A percentile compares a stretch with the other conserved stretches of the same genome.
These are phyloP conservation scores for Saprolegnia parasitica DNA, from an alignment of 352 stramenopile genomes.

Conservation along the genomic window DNA sequence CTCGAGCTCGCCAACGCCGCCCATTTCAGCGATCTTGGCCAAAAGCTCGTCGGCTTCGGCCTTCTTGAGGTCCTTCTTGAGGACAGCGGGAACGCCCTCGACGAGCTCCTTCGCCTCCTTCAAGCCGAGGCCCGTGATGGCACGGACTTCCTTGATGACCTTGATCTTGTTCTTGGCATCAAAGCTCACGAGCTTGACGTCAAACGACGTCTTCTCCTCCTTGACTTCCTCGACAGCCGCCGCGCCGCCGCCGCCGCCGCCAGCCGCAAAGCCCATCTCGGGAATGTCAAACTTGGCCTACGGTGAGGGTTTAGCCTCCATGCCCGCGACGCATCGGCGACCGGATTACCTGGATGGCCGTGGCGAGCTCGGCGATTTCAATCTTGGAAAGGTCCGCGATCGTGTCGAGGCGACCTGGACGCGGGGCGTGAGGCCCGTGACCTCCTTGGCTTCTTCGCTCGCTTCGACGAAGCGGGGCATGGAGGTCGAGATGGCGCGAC, in stretches of 20 bases:
- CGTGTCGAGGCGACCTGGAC: constrained; percentile 79
- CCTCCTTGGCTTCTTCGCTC: constrained; percentile 18
- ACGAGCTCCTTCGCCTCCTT: constrained; percentile 97
- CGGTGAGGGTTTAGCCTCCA: background rate
- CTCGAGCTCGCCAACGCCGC: constrained; percentile 5
- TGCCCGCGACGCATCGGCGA: background rate
- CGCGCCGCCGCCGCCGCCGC: constrained; percentile 43
- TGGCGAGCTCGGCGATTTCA: constrained; percentile 81
- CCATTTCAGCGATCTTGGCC: constrained; percentile 35
- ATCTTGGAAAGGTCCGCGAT: constrained; percentile 85
- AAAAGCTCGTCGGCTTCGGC: constrained; percentile 88
- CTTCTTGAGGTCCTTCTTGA: constrained; percentile 96
- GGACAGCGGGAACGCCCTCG: constrained; percentile 86
- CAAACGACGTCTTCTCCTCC: constrained; percentile 92
- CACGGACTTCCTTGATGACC: constrained; percentile 96
- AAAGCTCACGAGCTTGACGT: constrained; percentile 93
- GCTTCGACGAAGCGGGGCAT: constrained; percentile 26
- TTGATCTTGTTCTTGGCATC: constrained; percentile 97
- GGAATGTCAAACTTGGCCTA: constrained; percentile 84
- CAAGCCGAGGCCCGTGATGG: constrained; percentile 90
- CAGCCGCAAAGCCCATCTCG: constrained; percentile 71
- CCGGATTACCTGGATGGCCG: constrained; percentile 63
- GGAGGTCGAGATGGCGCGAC: constrained; percentile 25
- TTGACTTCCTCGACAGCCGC: constrained; percentile 61
- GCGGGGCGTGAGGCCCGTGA: constrained; percentile 49